Conservation (phyloP, 352 stramenopile species). For the Pythium aristosporum region DNA sequence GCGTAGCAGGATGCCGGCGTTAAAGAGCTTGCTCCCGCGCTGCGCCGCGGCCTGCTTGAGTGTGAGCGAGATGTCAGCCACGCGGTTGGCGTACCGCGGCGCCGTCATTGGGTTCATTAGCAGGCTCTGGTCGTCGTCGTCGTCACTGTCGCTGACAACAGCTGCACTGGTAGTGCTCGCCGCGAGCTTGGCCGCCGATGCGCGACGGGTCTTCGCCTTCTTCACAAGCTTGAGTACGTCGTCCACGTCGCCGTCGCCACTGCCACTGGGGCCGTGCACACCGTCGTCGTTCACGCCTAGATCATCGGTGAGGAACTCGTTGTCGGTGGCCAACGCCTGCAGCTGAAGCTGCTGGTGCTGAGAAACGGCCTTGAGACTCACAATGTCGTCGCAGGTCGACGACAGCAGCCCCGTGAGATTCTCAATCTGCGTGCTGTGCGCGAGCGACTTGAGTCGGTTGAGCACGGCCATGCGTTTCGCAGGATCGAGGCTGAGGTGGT, state of each 20-base stretch:
- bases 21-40: slow-evolving; percentile 62
- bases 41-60: slow-evolving; percentile 44
- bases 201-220: slow-evolving; percentile 43
- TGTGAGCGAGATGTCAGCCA: slow-evolving; percentile 39
- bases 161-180: background rate
- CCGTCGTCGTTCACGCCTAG: slow-evolving; percentile 13
- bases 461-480: slow-evolving; percentile 34
- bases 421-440: slow-evolving; percentile 38
- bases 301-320: slow-evolving; percentile 12
- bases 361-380: slow-evolving; percentile 30
- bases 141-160: slow-evolving; percentile 16
- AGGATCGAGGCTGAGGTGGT: slow-evolving; percentile 31
- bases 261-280: background rate
- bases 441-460: slow-evolving; percentile 39
- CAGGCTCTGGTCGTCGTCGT: slow-evolving; percentile 24
- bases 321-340: slow-evolving; percentile 13
- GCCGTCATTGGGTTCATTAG: slow-evolving; percentile 18
- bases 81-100: slow-evolving; percentile 23
- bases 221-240: slow-evolving; percentile 43
- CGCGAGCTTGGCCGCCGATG: slow-evolving; percentile 26
- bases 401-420: slow-evolving; percentile 14
- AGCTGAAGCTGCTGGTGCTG: slow-evolving; percentile 32
- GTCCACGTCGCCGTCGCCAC: slow-evolving; percentile 9
- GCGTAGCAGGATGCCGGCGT: slow-evolving; percentile 53
- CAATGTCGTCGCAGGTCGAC: slow-evolving; percentile 25